A percentile compares a stretch with the other conserved stretches of the same genome.
These are phyloP conservation scores for Colletotrichum brevisporum DNA, from an alignment of 2,329 filamentous ascomycete species.

Conservation along the genomic window DNA sequence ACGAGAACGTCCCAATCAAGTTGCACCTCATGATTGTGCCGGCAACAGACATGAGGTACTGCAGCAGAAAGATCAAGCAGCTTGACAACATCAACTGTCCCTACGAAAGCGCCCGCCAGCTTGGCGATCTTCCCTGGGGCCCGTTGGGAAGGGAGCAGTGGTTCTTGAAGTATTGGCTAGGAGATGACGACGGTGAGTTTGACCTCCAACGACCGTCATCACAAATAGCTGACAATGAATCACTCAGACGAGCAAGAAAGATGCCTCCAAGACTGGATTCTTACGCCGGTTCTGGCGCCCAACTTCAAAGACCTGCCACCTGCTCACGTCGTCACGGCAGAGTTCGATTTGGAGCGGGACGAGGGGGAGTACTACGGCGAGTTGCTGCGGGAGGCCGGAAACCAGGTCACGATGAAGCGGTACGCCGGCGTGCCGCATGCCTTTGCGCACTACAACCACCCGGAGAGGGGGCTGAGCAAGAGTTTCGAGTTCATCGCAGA, in stretches of 20 bases:
- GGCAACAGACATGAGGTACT: slow-evolving; percentile 51
- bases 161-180: slow-evolving; percentile 50
- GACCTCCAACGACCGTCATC: slow-evolving; percentile 3
- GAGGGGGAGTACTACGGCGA: slow-evolving; percentile 49
- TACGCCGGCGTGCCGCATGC: slow-evolving; percentile 49
- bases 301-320: slow-evolving; percentile 46
- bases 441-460: slow-evolving; percentile 49
- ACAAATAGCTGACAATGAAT: not conserved
- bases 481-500: slow-evolving; percentile 48
- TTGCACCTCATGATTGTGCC: slow-evolving; percentile 50
- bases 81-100: slow-evolving; percentile 43
- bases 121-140: slow-evolving; percentile 47
- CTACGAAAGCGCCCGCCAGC: slow-evolving; percentile 46
- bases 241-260: slow-evolving; percentile 17
- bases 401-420: slow-evolving; percentile 46
- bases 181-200: slow-evolving; percentile 44
- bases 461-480: slow-evolving; percentile 43
- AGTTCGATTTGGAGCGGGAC: slow-evolving; percentile 53
- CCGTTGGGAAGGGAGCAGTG: slow-evolving; percentile 49
- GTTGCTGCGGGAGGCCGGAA: slow-evolving; percentile 44
- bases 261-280: slow-evolving; percentile 14
- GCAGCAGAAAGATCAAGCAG: slow-evolving; percentile 40
- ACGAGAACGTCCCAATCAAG: slow-evolving; percentile 48
- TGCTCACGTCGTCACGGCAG: slow-evolving; percentile 52
- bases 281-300: slow-evolving; percentile 44